Evolutionary conservation across 1,284 basidiomycete genomes (phyloP), one percentile per base, ranked within the genome.

Genomic region (Fomitopsis betulina): DNA sequence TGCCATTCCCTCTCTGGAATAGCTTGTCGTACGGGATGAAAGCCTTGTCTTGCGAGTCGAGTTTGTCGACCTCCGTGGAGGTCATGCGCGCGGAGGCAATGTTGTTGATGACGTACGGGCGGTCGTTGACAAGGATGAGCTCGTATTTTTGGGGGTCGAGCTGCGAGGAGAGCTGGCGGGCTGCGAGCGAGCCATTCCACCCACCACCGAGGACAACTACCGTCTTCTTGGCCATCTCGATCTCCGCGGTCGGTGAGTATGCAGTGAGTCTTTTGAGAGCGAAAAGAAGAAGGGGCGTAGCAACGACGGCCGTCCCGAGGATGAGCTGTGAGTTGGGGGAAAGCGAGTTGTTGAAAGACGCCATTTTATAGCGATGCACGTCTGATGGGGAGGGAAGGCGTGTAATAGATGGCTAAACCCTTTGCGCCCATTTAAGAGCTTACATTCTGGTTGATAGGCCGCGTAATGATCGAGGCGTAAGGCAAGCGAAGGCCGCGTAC

Each of bases 1-100:
- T 72, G 25, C 80, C 81, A 37, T 79, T 80, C 21, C 73, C 74
- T 17, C 77, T 74, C 23, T 70, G 63, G 65, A 81, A 80, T 33
- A 84, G 64, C 59, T 73, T 73, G 67, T 84, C 81, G 65, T 70
- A 77, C 5, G 75, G 72, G 39, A 76, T 67, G 54, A 76, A 66
- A 10, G 66, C 69, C 19, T 51, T 58, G 19, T 76, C 70, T 59
- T 74, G 15, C 2, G 49, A 35, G 32, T n/a, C 73, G 40, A 76
- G 68, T 19, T 65, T 60, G 33, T 67, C 73, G 40, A 68, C 69
- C 2, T 63, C 49, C n/a, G 73, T 67, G 57, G 73, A 73, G 49
- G 67, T 63, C 62, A 75, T 62, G 55, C 76, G 74, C 30, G 74
- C 61, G 57, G 58, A 55, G 10, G 74, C 73, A 23, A 74, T 67